phyloP scores from a whole-genome alignment of 352 stramenopile species.

The Phytophthora capsici region DNA sequence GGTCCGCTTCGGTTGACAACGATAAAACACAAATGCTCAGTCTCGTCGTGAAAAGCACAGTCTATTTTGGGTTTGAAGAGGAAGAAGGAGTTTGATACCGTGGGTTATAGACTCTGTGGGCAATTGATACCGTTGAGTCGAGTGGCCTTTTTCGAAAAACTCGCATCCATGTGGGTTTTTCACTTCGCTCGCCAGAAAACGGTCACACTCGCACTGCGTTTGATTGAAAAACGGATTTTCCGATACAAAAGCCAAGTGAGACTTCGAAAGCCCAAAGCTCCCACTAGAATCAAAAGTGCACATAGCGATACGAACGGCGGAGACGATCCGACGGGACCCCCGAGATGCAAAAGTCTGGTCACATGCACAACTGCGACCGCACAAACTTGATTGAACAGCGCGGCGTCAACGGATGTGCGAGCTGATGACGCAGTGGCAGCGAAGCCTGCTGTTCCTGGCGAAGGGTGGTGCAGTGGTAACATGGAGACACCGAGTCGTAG shows the following conservation, averaged over 20 bases:
- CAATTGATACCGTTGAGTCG: no score
- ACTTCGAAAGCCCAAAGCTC: not conserved
- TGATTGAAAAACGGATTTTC: conserved; percentile 45
- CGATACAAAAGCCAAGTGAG: conserved; percentile 29
- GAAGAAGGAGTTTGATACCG: not conserved
- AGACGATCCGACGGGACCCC: not conserved
- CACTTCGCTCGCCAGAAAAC: conserved; percentile 7
- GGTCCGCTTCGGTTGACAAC: no score
- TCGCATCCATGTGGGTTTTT: conserved; percentile 2
- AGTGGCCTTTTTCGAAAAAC: not conserved
- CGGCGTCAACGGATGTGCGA: conserved; percentile 5
- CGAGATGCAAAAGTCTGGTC: conserved; percentile 1
- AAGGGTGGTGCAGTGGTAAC: not conserved
- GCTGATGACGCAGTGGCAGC: not conserved
- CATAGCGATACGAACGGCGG: conserved; percentile 26
- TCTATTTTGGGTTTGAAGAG: not conserved
- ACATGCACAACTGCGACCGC: conserved; percentile 14
- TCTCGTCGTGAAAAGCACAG: conserved; percentile 12
- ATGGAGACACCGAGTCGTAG: not conserved
- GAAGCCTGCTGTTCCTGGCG: not conserved
- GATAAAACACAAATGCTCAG: no score
- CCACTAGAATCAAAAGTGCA: conserved; percentile 38
- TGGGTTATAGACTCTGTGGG: not conserved
- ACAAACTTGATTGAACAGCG: conserved; percentile 26
- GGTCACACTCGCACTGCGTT: conserved; percentile 11